Evolutionary conservation across 2,329 filamentous ascomycete species (phyloP).

Genomic region (Raffaelea ambrosiae): DNA sequence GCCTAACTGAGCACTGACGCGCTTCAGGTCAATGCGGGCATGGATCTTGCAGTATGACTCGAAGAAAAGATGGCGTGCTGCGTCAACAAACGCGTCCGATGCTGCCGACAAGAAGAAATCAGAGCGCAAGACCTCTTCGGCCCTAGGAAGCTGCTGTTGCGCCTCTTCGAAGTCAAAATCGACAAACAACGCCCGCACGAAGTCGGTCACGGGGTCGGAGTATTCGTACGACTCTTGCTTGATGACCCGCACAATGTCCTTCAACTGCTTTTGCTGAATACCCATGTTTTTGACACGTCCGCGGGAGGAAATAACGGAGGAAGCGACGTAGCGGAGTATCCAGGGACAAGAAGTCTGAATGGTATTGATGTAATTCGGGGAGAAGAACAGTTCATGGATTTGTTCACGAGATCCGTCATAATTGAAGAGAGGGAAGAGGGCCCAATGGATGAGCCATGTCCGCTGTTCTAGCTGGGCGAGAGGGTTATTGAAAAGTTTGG

Average conservation of each 20-base stretch:
- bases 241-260: conserved; percentile 92
- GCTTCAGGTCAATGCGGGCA: conserved; percentile 95
- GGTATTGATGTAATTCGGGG: conserved; percentile 95
- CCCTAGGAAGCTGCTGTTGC: conserved; percentile 74
- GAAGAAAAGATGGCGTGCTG: conserved; percentile 91
- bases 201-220: conserved; percentile 89
- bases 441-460: conserved; percentile 97
- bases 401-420: conserved; percentile 83
- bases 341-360: conserved; percentile 97
- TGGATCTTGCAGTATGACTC: conserved; percentile 99
- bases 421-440: conserved; percentile 98
- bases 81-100: conserved; percentile 84
- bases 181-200: conserved; percentile 91
- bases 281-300: conserved; percentile 72
- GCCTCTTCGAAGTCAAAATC: conserved; percentile 97
- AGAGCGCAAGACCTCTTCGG: conserved; percentile 81
- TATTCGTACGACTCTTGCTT: conserved; percentile 98
- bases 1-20: conserved; percentile 84
- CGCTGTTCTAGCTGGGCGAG: conserved; percentile 93
- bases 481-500: conserved; percentile 91
- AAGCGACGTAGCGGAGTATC: conserved; percentile 89
- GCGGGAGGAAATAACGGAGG: conserved; percentile 90
- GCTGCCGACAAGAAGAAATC: conserved; percentile 92
- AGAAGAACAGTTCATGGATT: conserved; percentile 95
- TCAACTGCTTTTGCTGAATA: conserved; percentile 94